Percentiles rank a stretch among this genome's conserved stretches.
Evolutionary conservation across 768 basidiomycete genomes (phyloP).

Genomic region (Plicaturopsis crispa): DNA sequence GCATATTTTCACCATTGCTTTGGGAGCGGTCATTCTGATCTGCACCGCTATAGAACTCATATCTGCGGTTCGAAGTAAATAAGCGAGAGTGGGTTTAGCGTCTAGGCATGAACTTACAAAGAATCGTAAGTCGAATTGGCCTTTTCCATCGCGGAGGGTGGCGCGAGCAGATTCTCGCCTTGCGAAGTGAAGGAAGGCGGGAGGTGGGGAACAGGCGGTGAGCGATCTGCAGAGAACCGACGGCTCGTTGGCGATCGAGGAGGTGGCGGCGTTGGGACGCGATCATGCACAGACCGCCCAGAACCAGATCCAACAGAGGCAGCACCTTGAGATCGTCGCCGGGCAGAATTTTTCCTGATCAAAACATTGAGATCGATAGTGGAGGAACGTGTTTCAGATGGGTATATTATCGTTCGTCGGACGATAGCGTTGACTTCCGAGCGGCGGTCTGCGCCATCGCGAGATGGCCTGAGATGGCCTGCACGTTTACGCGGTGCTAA

Average conservation of each 20-base stretch:
- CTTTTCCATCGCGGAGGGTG: constrained; percentile 45
- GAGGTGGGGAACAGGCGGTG: constrained; percentile 65
- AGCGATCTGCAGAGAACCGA: constrained; percentile 59
- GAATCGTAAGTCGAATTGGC: constrained; percentile 71
- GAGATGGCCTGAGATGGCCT: neutral
- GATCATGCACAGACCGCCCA: constrained; percentile 70
- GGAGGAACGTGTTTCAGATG: constrained; percentile 56
- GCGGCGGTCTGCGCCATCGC: neutral
- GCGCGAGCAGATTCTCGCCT: constrained; percentile 27
- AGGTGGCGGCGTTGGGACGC: constrained; percentile 82
- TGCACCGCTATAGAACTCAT: constrained; percentile 75
- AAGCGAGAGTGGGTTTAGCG: constrained; percentile 10
- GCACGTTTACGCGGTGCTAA: neutral
- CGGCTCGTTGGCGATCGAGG: constrained; percentile 44
- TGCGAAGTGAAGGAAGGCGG: constrained; percentile 41
- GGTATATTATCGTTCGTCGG: constrained; percentile 74
- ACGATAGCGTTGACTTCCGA: constrained; percentile 42
- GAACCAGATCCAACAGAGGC: constrained; percentile 44
- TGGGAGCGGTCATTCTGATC: constrained; percentile 28
- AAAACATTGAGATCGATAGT: constrained; percentile 47
- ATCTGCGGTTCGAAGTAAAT: constrained; percentile 35
- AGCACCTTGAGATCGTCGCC: constrained; percentile 57
- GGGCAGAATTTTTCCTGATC: constrained; percentile 48
- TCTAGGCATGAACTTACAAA: constrained; percentile 42
- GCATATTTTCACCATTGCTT: constrained; percentile 23